Conservation (phyloP, 345 rosid genomes). For the Turnera subulata region DNA sequence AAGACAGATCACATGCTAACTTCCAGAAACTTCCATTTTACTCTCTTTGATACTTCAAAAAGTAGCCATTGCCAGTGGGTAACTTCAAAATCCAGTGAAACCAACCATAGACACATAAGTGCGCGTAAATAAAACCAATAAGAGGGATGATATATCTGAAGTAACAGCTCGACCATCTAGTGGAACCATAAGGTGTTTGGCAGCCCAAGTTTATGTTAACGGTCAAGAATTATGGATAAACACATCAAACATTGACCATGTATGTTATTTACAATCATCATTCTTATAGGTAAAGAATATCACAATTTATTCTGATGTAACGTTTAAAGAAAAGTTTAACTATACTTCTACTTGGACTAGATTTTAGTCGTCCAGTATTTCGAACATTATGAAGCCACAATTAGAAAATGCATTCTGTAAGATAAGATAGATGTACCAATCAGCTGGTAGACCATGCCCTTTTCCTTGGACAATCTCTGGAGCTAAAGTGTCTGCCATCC, state of each 20-base stretch:
- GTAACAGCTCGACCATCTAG: background rate
- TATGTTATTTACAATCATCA: background rate
- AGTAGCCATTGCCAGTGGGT: too few relatives aligned
- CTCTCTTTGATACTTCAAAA: too few relatives aligned
- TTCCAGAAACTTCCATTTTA: too few relatives aligned
- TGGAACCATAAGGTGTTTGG: background rate
- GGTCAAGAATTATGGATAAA: background rate
- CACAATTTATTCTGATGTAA: background rate
- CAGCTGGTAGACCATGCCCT: conserved; percentile 82
- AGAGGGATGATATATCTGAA: background rate
- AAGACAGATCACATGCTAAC: too few relatives aligned
- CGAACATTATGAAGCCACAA: too few relatives aligned
- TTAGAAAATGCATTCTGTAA: too few relatives aligned
- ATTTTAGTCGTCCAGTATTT: background rate
- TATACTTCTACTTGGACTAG: background rate
- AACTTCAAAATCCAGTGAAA: too few relatives aligned
- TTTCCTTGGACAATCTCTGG: conserved; percentile 90
- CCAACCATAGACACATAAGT: too few relatives aligned
- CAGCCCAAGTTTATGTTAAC: background rate
- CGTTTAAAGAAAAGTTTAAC: background rate
- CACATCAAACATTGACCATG: background rate
- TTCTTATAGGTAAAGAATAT: background rate
- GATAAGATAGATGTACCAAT: conserved; percentile 50
- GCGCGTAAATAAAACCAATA: background rate
- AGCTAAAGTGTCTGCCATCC: conserved; percentile 77